These are phyloP conservation scores for Punctularia strigosozonata DNA, from an alignment of 768 basidiomycete species.

Conservation along the genomic window DNA sequence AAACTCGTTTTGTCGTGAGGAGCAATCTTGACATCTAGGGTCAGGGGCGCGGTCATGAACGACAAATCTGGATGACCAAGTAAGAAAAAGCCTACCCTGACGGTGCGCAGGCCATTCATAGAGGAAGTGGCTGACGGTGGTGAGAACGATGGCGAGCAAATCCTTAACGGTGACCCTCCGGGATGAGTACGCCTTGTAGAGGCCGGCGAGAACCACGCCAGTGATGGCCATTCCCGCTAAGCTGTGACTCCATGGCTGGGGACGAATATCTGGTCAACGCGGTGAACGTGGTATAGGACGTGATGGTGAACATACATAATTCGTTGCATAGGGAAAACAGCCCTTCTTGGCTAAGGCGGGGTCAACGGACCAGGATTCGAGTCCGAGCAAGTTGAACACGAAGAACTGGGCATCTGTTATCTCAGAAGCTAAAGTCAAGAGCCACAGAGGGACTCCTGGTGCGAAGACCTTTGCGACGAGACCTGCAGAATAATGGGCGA, in stretches of 20 bases:
- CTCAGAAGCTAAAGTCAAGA: slow-evolving; percentile 16
- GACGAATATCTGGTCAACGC: too few species aligned
- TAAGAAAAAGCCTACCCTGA: slow-evolving; percentile 8
- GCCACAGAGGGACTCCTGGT: slow-evolving; percentile 13
- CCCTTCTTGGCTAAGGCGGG: slow-evolving; percentile 9
- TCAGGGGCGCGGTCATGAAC: background rate
- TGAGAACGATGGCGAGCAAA: slow-evolving; percentile 10
- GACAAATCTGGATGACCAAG: background rate
- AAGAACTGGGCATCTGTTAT: slow-evolving; percentile 18
- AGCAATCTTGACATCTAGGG: slow-evolving; percentile 16
- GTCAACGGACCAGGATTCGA: slow-evolving; percentile 18
- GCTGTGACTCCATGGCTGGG: slow-evolving; percentile 21
- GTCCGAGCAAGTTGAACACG: slow-evolving; percentile 15
- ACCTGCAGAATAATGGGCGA: slow-evolving; percentile 4
- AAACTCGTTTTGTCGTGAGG: slow-evolving; percentile 11
- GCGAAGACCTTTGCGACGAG: slow-evolving; percentile 18
- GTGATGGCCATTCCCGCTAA: slow-evolving; percentile 13
- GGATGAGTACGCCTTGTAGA: slow-evolving; percentile 10
- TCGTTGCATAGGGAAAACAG: slow-evolving; percentile 21
- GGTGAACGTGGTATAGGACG: too few species aligned
- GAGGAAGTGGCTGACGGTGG: slow-evolving; percentile 16
- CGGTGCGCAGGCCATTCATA: slow-evolving; percentile 19
- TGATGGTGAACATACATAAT: too few species aligned
- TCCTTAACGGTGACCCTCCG: slow-evolving; percentile 12
- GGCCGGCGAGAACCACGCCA: slow-evolving; percentile 10